Evolutionary conservation across 805 yeast genomes (phyloP).

Genomic region (Saccharomycopsis sp.): DNA sequence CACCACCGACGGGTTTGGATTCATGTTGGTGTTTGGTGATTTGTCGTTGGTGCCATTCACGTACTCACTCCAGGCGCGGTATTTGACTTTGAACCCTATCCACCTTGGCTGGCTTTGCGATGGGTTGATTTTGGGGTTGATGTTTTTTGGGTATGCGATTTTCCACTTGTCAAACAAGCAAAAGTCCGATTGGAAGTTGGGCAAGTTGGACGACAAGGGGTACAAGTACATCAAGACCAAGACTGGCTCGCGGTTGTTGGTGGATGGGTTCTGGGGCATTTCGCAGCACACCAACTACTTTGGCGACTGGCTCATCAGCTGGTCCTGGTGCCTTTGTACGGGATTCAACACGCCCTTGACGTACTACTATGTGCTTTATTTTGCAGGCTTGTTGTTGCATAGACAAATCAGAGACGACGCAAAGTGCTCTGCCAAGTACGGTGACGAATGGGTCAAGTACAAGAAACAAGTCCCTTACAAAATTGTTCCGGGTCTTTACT

Average conservation of each 20-base stretch:
- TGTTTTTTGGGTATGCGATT: conserved; percentile 61
- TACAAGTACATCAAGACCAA: conserved; percentile 62
- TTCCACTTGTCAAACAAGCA: conserved; percentile 81
- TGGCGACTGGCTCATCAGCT: conserved; percentile 90
- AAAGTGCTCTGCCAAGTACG: conserved; percentile 81
- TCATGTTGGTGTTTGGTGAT: conserved; percentile 93
- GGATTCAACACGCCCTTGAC: conserved; percentile 76
- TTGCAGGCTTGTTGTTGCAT: conserved; percentile 73
- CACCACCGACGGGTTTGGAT: conserved; percentile 94
- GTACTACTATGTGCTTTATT: conserved; percentile 78
- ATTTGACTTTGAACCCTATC: conserved; percentile 55
- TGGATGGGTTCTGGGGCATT: conserved; percentile 93
- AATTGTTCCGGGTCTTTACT: conserved; percentile 83
- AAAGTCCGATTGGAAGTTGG: conserved; percentile 75
- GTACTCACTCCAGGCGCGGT: conserved; percentile 80
- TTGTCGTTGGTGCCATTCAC: conserved; percentile 88
- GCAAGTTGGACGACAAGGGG: conserved; percentile 52
- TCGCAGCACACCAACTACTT: conserved; percentile 92
- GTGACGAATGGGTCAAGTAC: conserved; percentile 78
- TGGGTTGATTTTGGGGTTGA: conserved; percentile 37
- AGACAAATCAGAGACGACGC: conserved; percentile 89
- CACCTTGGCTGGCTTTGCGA: conserved; percentile 36
- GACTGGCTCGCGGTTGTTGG: conserved; percentile 69
- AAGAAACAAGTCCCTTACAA: conserved; percentile 76
- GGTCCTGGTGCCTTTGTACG: conserved; percentile 89